Conservation (phyloP, 2,329 filamentous ascomycete genomes). For the Aspergillus intermedius region DNA sequence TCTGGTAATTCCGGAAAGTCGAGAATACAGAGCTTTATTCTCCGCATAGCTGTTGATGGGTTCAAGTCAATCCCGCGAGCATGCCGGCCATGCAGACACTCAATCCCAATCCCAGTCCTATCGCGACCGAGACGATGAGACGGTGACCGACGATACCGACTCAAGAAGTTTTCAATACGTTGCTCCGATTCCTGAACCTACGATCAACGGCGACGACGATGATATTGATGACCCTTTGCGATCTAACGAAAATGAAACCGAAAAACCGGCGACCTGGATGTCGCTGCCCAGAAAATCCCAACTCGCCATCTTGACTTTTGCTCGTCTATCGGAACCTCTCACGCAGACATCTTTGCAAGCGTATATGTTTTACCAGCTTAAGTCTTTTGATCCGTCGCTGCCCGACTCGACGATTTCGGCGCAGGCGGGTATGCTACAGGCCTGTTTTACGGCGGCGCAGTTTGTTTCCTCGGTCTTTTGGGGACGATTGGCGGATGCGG, state of each 20-base stretch:
- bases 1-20: no score
- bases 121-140: not conserved
- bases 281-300: slow-evolving; percentile 72
- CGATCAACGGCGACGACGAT: slow-evolving; percentile 4
- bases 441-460: slow-evolving; percentile 73
- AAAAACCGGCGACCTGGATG: slow-evolving; percentile 58
- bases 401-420: slow-evolving; percentile 61
- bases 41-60: not conserved
- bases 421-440: slow-evolving; percentile 71
- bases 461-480: slow-evolving; percentile 77
- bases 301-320: slow-evolving; percentile 68
- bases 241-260: slow-evolving; percentile 10
- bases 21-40: no score
- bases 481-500: slow-evolving; percentile 64
- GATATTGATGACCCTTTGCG: slow-evolving; percentile 8
- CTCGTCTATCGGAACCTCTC: slow-evolving; percentile 73
- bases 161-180: not conserved
- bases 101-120: not conserved
- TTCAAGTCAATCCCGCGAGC: not conserved
- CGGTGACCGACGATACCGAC: not conserved
- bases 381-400: slow-evolving; percentile 60
- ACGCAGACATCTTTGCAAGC: slow-evolving; percentile 71
- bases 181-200: not conserved
- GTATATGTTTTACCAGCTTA: slow-evolving; percentile 86
- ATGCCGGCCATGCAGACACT: not conserved